Evolutionary conservation across 345 rosid genomes (phyloP).

Genomic region (Rhizophora apiculata): DNA sequence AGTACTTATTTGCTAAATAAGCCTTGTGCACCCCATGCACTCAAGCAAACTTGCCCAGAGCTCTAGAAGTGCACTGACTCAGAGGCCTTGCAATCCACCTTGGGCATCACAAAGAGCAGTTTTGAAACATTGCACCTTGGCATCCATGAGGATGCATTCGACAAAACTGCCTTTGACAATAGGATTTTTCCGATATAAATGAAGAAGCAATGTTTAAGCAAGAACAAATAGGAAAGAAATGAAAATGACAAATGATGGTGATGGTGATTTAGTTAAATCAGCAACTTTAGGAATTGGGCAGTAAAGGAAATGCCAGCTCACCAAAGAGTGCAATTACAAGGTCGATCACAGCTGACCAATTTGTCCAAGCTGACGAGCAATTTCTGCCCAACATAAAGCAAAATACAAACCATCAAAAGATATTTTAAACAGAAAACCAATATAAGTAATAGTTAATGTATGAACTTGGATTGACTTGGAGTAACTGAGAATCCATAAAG

Average conservation of each 20-base stretch:
- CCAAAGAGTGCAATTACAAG: conserved; percentile 69
- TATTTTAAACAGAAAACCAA: background rate
- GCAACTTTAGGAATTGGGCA: conserved; percentile 4
- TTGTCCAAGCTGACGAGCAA: conserved; percentile 76
- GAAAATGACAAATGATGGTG: conserved; percentile 1
- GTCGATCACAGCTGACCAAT: conserved; percentile 67
- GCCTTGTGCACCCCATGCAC: no score
- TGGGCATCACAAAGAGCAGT: no score
- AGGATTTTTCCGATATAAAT: background rate
- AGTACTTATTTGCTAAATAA: no score
- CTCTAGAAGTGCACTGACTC: no score
- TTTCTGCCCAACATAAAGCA: conserved; percentile 46
- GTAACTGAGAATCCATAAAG: background rate
- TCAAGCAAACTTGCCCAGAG: no score
- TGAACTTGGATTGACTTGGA: background rate
- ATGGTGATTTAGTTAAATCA: background rate
- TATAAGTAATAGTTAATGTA: background rate
- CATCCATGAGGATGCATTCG: no score
- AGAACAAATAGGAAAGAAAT: background rate
- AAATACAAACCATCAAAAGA: background rate
- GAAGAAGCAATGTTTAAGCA: background rate
- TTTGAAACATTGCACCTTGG: no score
- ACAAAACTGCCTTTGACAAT: background rate
- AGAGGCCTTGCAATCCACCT: no score
- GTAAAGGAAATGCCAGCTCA: conserved; percentile 30